Conservation (phyloP, 164 flowering plant genomes). For the Sextonia rubra region DNA sequence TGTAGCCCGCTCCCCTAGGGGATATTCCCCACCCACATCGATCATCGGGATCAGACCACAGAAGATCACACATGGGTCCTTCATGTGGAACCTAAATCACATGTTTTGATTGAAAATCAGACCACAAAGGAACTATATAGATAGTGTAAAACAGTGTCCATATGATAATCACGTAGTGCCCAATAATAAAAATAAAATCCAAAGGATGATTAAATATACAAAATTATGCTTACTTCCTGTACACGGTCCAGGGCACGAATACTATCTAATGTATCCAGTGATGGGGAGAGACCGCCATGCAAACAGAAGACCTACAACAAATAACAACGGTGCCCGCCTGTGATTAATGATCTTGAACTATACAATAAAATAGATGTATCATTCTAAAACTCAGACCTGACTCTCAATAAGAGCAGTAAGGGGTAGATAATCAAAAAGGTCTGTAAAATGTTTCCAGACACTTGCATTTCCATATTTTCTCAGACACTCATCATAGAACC, state of each 20-base stretch:
- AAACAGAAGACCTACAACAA: conserved; percentile 33
- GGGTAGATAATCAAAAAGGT: conserved; percentile 46
- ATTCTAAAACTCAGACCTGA: conserved; percentile 23
- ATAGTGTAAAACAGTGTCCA: no score
- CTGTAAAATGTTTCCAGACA: conserved; percentile 48
- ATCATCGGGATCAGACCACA: conserved; percentile 48
- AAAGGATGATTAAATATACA: no score
- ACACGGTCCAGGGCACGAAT: conserved; percentile 40
- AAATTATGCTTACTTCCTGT: conserved; percentile 32
- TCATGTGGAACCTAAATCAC: conserved; percentile 41
- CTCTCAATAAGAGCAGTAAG: conserved; percentile 44
- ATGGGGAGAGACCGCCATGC: conserved; percentile 50
- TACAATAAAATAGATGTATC: conserved; percentile 1
- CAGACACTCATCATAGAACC: conserved; percentile 45
- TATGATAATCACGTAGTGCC: no score
- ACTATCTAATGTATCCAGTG: conserved; percentile 42
- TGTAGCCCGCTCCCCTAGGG: conserved; percentile 50
- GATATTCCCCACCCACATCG: conserved; percentile 55
- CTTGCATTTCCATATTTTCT: conserved; percentile 52
- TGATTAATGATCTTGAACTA: background rate
- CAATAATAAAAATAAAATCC: no score
- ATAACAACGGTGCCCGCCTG: background rate
- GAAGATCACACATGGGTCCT: conserved; percentile 51
- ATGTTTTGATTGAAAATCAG: no score
- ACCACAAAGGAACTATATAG: no score